phyloP scores from a whole-genome alignment of 805 yeast genomes.

The Tetrapisispora phaffii region DNA sequence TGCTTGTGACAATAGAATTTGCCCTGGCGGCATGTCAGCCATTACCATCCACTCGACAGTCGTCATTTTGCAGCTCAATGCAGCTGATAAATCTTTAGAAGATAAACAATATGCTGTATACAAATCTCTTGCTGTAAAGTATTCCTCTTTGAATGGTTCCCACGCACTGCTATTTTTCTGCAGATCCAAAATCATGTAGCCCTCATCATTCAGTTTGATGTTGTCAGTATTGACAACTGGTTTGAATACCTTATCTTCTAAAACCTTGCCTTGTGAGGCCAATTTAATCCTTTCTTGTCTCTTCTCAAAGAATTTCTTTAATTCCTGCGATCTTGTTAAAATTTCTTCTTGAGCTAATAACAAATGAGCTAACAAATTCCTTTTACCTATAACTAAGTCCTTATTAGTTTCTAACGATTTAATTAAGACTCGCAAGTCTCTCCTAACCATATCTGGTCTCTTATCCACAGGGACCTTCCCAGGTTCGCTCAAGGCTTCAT shows the following conservation, averaged over 20 bases:
- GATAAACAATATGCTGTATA: conserved; percentile 62
- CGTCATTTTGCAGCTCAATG: conserved; percentile 49
- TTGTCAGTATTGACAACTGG: conserved; percentile 20
- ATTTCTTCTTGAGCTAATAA: conserved; percentile 60
- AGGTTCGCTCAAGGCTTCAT: conserved; percentile 41
- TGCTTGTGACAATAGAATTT: conserved; percentile 53
- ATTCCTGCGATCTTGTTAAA: conserved; percentile 33
- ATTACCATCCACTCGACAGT: conserved; percentile 66
- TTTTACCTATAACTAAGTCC: conserved; percentile 42
- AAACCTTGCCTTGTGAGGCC: conserved; percentile 10
- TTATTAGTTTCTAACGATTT: conserved; percentile 53
- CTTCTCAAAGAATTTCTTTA: conserved; percentile 26
- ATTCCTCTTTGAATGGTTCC: conserved; percentile 69
- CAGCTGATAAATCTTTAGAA: conserved; percentile 55
- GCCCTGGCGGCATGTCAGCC: conserved; percentile 58
- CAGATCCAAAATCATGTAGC: conserved; percentile 26
- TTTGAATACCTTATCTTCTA: conserved; percentile 16
- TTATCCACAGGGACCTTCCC: conserved; percentile 24
- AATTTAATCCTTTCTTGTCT: conserved; percentile 20
- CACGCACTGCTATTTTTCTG: conserved; percentile 42
- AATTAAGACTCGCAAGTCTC: conserved; percentile 59
- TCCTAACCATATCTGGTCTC: conserved; percentile 54
- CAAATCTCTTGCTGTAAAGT: conserved; percentile 67
- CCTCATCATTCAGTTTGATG: conserved; percentile 23
- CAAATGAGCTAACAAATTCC: conserved; percentile 52